Base-by-base conservation (phyloP, 208 protist species). In the Vickermania ingenoplastis region DNA sequence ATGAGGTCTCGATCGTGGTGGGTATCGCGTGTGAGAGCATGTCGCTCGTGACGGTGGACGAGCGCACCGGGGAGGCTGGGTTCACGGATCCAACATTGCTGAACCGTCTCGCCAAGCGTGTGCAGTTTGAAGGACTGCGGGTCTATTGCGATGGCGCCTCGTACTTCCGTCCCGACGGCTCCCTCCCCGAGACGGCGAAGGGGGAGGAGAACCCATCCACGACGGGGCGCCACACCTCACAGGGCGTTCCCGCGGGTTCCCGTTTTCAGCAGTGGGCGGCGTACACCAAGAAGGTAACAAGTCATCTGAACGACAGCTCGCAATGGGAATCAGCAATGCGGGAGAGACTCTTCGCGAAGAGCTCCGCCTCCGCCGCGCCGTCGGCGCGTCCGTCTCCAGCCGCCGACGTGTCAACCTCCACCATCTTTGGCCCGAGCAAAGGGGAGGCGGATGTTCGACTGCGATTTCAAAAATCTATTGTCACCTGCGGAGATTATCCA, bases 81-180 rank as follows among this genome's bases (percentile, higher is more conserved):
- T 95, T 95, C 64, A 75, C 75, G 13, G 85, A 95, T 59, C 79
- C 85, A 7, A 64, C 71, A 1, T 59, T 60, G 14, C 67, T 84
- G 54, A 61, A 80, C 61, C 60, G 71, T 17, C 74, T 84, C 72
- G 63, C 59, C 53, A 95, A 95, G 70, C 73, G 89, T 22, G 59
- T 92, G 24, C 70, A 76, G 26, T 85, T 95, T 27, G 65, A 60
- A 3, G 83, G 83, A 14, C 45, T 95, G 51, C 85, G 91, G 71
- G 62, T 90, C 25, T 95, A 95, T 71, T 92, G 82, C 71, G 83
- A 95, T 56, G 83, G 90, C 62, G 50, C 48, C 22, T 31, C 50
- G 11, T 53, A 59, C 4, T 63, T 57, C 28, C 64, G 60, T 31
- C 58, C 60, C 26, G 59, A 24, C 13, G 29, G 5, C 54, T 45